Base-by-base conservation (phyloP, 1,284 basidiomycete genomes). In the Microbotryum intermedium region DNA sequence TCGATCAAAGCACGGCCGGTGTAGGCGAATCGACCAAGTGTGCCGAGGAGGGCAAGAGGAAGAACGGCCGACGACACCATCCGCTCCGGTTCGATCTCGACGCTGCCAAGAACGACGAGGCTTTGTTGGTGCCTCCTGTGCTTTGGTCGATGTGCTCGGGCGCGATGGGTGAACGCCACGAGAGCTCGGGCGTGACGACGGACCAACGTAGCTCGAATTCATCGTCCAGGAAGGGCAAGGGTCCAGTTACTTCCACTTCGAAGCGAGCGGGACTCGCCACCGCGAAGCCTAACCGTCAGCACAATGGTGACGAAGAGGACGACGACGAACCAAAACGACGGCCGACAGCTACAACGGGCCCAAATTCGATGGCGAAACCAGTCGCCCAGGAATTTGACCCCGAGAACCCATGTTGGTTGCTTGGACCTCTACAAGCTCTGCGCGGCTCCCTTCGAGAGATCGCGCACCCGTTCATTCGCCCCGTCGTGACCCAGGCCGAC, bases 31-130 rank as follows among this genome's bases (percentile, higher is more conserved):
- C 26, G 8, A 57, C 43, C 6, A 20, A 16, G 42, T 45, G 60
- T 51, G 60, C 60, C 39, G 53, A 53, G 7, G 62, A 67, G 43
- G 65, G 65, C 7, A 39, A 21, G 21, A 50, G 44, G 13, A 25
- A 48, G 47, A 67, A 67, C 50, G 60, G 55, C 6, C 50, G 65
- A 2, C 23, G 56, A 43, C 60, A 57, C 47, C 65, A 67, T 43
- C 29, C 43, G 10, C 43, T 58, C 2, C 50, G 52, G 2, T 67
- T 61, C 49, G 62, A 62, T 3, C 30, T 51, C 50, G 50, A 30
- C 25, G 21, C 52, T 45, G 34, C 34, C 11, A 34, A 28, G 23
- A 9, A 25, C 26, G 29, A 39, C 34, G 34, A 39, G 34, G 34
- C 34, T 39, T 39, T 39, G 34, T 16, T 39, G 13, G 18, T 5